Evolutionary conservation across 768 basidiomycete genomes (phyloP), one percentile per base, ranked within the genome.

Genomic region (Saitozyma sp.): DNA sequence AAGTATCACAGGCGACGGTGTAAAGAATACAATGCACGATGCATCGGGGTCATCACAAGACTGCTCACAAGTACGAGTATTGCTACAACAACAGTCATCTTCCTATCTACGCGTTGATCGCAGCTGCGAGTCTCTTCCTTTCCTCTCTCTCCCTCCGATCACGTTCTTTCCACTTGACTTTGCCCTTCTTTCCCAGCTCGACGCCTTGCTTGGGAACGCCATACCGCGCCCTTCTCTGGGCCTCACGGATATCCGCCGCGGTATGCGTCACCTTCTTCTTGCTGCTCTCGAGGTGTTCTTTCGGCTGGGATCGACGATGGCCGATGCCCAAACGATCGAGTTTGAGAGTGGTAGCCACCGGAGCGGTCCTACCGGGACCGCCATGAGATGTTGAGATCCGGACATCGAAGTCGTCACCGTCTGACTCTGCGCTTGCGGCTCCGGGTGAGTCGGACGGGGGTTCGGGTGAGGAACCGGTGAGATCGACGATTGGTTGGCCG

Each of bases 351-450:
- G 75, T 76, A 0, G 75, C 59, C 39, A 76, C 67, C 2, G 75
- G 75, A 9, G 75, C 70, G 29, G 72, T 76, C 6, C 75, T 59
- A 43, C 75, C 75, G 19, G 75, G 75, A 8, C 75, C 75, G 29
- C 45, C 29, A 29, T 29, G 29, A 29, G 29, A 5, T 29, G 29
- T 29, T 29, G 29, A 29, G 29, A 29, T 29, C 29, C 2, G 29
- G 29, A 29, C 29, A 29, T 29, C 29, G 29, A 29, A 29, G 29
- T 29, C 29, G 29, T 29, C 29, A 5, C 5, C 29, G 29, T 29
- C 29, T 29, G 29, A 2, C 49, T 42, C 14, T n/a, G 9, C 20
- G 52, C 53, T 61, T 3, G n/a, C 41, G 3, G 54, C 58, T 16
- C 19, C n/a, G 14, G 60, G 59, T 19, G 59, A 66, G 4, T 49